These are phyloP conservation scores for Phytophthora aleatoria DNA, from an alignment of 352 stramenopile species.

Conservation along the genomic window DNA sequence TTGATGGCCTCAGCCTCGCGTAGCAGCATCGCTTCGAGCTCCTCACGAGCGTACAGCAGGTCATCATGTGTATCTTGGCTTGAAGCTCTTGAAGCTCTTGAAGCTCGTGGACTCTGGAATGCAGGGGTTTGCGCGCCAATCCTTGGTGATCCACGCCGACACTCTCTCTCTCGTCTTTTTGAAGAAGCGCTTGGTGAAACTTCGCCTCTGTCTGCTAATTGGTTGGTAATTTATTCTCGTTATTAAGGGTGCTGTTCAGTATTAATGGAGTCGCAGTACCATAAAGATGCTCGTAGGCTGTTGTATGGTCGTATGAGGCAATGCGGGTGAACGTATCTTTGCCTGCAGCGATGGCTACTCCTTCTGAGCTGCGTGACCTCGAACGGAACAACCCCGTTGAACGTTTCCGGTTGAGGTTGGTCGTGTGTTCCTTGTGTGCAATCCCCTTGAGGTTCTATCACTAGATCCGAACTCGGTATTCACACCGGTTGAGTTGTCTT, in stretches of 20 bases:
- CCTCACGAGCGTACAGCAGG: neutral
- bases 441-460: too few relatives aligned
- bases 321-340: too few relatives aligned
- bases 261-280: neutral
- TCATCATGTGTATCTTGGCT: conserved; percentile 1
- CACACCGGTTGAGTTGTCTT: too few relatives aligned
- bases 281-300: conserved; percentile 1
- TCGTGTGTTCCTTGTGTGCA: too few relatives aligned
- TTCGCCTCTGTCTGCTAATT: neutral
- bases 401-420: too few relatives aligned
- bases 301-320: neutral
- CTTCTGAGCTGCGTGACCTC: too few relatives aligned
- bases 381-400: too few relatives aligned
- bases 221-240: neutral
- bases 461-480: too few relatives aligned
- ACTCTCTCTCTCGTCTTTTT: neutral
- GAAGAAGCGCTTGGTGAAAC: neutral
- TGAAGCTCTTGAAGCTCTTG: neutral
- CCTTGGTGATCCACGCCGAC: neutral
- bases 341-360: too few relatives aligned
- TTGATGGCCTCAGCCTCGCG: neutral
- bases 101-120: neutral
- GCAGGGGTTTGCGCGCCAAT: neutral
- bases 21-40: neutral
- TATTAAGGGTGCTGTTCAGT: conserved; percentile 1